Percentiles rank a stretch among this genome's conserved stretches.
Evolutionary conservation across 148 eudicot genomes (phyloP).

Genomic region (Cornus kousa): DNA sequence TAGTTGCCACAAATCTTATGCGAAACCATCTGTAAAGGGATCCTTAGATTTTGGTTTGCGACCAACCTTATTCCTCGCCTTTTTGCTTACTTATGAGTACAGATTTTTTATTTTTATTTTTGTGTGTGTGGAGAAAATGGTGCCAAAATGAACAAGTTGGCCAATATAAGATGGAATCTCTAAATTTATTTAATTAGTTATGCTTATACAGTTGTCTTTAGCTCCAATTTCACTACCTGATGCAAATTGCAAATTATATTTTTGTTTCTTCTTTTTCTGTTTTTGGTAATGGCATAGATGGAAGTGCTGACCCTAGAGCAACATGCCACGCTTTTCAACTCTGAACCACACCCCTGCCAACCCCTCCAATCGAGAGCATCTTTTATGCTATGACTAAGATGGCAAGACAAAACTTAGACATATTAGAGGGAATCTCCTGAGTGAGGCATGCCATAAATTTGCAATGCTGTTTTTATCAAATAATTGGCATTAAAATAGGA

Average conservation of each 20-base stretch:
- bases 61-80: background rate
- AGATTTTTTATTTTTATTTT: no score
- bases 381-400: background rate
- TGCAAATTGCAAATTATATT: background rate
- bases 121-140: background rate
- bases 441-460: background rate
- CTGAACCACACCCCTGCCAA: background rate
- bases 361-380: background rate
- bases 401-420: background rate
- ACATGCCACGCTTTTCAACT: slow-evolving; percentile 6
- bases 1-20: no score
- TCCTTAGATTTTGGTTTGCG: background rate
- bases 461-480: slow-evolving; percentile 2
- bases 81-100: slow-evolving; percentile 9
- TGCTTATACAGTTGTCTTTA: background rate
- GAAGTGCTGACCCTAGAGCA: background rate
- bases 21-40: background rate
- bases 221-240: background rate
- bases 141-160: background rate
- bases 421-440: no score
- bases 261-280: background rate
- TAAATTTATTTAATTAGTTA: background rate
- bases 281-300: background rate
- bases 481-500: background rate
- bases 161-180: slow-evolving; percentile 2